These are phyloP conservation scores for Plasmodium gaboni DNA, from an alignment of 169 alveolate genomes.

Conservation along the genomic window DNA sequence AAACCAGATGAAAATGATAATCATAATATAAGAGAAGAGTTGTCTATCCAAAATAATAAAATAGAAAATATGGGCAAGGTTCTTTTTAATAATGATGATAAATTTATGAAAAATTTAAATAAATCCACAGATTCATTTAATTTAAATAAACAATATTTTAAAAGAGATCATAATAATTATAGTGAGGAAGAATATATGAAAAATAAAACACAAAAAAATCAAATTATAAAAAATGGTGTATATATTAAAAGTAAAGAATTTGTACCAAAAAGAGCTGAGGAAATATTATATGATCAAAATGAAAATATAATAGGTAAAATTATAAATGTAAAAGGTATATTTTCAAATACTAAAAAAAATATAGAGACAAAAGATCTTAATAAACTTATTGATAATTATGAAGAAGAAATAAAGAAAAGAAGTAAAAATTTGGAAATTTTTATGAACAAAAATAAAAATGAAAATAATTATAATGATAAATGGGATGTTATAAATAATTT, in stretches of 20 bases:
- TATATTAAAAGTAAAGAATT: background rate
- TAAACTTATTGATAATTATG: conserved; percentile 34
- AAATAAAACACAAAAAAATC: conserved; percentile 2
- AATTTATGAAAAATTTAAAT: background rate
- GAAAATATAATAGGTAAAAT: conserved; percentile 21
- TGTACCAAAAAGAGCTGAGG: conserved; percentile 9
- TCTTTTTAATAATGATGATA: background rate
- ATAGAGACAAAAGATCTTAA: conserved; percentile 61
- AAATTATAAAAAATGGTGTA: conserved; percentile 3
- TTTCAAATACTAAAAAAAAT: conserved; percentile 48
- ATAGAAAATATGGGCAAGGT: background rate
- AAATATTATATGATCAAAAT: background rate
- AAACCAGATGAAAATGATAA: conserved; percentile 24
- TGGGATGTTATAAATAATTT: conserved; percentile 45
- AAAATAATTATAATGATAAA: conserved; percentile 69
- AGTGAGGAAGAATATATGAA: conserved; percentile 23
- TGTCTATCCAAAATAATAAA: background rate
- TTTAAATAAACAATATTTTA: background rate
- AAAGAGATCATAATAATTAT: background rate
- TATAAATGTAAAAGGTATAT: conserved; percentile 47
- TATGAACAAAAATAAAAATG: conserved; percentile 45
- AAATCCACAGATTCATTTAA: background rate
- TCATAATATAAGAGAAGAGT: background rate
- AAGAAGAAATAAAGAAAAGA: conserved; percentile 57
- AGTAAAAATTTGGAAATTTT: conserved; percentile 59